Base-by-base conservation (phyloP, 1,284 basidiomycete species). In the Phlebopus sp. region DNA sequence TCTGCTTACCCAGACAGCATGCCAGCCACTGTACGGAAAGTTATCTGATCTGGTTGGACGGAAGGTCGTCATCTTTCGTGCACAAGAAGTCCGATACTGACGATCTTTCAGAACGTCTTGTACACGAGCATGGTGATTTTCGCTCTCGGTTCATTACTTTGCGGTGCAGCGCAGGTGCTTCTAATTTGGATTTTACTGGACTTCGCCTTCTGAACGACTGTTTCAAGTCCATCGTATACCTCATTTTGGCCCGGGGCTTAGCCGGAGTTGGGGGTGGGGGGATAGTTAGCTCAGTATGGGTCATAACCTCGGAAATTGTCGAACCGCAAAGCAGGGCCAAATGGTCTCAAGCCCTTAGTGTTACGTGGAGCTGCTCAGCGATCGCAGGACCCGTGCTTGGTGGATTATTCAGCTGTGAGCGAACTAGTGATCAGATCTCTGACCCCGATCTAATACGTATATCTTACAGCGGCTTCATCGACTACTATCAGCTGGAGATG, bases 311-410 rank as follows among this genome's bases (percentile, higher is more conserved):
- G 55, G 87, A 90, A 63, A 81, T 90, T 51, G 86, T 90, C 35
- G 79, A 82, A 59, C 74, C 79, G 31, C 72, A 71, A 52, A 72
- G 77, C 51, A 79, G 86, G 51, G 82, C 87, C 42, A 86, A 82
- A 60, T 91, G 86, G 89, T 88, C 86, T 9, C 84, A 86, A 64
- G 86, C 86, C 18, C 74, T 90, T 34, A 90, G 86, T 55, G 66
- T 89, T 46, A 90, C 88, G 34, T 91, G 88, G 88, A 82, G 83
- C 51, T 85, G 82, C 59, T 91, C 88, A 41, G 88, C 88, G 30
- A 66, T 90, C 49, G 85, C 86, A 46, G 87, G 89, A 4, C 88
- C 88, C 23, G 64, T 91, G 17, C 70, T 91, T 18, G 88, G 88
- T 40, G 87, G 89, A 35, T 59, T 82, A 49, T 91, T 90, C 68